These are phyloP conservation scores for Omphalea diandra DNA, from an alignment of 441 rosid species.

Conservation along the genomic window DNA sequence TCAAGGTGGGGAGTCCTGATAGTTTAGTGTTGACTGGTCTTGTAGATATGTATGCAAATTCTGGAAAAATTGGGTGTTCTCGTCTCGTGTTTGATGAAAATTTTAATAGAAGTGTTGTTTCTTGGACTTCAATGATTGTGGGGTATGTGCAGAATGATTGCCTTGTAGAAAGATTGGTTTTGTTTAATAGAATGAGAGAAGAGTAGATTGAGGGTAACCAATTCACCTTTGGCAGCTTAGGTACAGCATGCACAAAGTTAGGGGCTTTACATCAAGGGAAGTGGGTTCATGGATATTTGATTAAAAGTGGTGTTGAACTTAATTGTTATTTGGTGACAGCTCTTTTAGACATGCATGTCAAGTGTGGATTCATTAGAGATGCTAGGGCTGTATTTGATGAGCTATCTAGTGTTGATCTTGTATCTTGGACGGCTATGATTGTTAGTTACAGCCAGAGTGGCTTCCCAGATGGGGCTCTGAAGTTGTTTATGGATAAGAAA, in stretches of 20 bases:
- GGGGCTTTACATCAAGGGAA: conserved; percentile 60
- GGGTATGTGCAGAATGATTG: conserved; percentile 54
- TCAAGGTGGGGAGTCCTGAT: conserved; percentile 48
- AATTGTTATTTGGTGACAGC: conserved; percentile 46
- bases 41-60: conserved; percentile 58
- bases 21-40: conserved; percentile 52
- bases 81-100: conserved; percentile 39
- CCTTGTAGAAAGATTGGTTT: conserved; percentile 41
- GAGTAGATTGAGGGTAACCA: conserved; percentile 42
- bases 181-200: conserved; percentile 48
- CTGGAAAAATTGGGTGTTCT: conserved; percentile 38
- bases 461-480: conserved; percentile 52
- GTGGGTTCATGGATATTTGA: conserved; percentile 47
- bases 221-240: conserved; percentile 39
- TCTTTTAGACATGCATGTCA: conserved; percentile 56
- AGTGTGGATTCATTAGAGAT: conserved; percentile 46
- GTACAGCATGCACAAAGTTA: conserved; percentile 42
- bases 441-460: conserved; percentile 50
- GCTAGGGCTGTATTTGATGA: conserved; percentile 44
- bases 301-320: conserved; percentile 40
- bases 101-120: conserved; percentile 45
- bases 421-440: conserved; percentile 62
- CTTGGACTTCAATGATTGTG: conserved; percentile 58
- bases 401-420: conserved; percentile 35
- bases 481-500: conserved; percentile 44